phyloP scores from a whole-genome alignment of 2,329 filamentous ascomycete species.

The Lojkania enalia region DNA sequence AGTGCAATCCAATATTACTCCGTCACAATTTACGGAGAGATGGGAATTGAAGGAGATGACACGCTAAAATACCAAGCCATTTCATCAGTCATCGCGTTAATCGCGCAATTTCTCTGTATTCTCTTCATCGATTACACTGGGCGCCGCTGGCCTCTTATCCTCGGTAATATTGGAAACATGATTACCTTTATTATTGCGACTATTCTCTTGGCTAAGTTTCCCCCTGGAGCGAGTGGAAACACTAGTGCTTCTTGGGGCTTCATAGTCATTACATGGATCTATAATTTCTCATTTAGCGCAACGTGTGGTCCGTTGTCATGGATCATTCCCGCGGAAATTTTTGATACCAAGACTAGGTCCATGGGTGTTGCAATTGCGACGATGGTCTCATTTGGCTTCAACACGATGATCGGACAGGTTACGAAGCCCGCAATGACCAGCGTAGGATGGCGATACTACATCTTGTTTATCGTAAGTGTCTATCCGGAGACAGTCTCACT shows the following conservation, averaged over 20 bases:
- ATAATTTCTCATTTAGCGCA: constrained; percentile 75
- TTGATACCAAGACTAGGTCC: constrained; percentile 73
- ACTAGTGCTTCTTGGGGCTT: constrained; percentile 69
- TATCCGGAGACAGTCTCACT: neutral
- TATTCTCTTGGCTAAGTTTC: constrained; percentile 61
- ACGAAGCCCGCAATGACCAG: constrained; percentile 63
- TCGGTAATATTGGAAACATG: constrained; percentile 71
- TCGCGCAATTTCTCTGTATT: constrained; percentile 71
- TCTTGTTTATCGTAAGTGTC: constrained; percentile 60
- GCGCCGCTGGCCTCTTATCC: constrained; percentile 71
- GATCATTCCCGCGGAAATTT: constrained; percentile 71
- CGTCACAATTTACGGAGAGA: constrained; percentile 67
- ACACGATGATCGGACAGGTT: constrained; percentile 73
- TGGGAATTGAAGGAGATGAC: constrained; percentile 66
- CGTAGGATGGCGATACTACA: constrained; percentile 61
- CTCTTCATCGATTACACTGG: constrained; percentile 70
- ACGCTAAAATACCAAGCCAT: constrained; percentile 77
- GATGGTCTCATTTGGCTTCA: constrained; percentile 74
- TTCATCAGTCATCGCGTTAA: constrained; percentile 69
- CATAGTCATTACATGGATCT: constrained; percentile 76
- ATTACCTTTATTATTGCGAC: constrained; percentile 72
- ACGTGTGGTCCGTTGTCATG: constrained; percentile 70
- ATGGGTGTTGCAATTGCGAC: constrained; percentile 76
- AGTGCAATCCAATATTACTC: constrained; percentile 72
- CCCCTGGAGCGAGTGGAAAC: constrained; percentile 58